A percentile compares a stretch with the other conserved stretches of the same genome.
Conservation (phyloP, 176 grass and related monocot species). For the Rhynchospora breviuscula region DNA sequence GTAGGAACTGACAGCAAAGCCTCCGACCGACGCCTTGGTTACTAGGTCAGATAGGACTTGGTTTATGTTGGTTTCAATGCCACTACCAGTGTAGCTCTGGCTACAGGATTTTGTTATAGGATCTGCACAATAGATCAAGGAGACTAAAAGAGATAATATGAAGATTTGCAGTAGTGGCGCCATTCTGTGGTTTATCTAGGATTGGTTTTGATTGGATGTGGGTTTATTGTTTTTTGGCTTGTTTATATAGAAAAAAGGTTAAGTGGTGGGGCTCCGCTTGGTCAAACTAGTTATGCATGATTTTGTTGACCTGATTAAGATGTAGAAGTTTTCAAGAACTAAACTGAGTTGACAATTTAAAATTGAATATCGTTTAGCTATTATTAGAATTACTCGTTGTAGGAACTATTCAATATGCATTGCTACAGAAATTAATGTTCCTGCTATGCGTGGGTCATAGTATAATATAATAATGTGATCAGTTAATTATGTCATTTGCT, state of each 20-base stretch:
- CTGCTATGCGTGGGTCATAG: neutral
- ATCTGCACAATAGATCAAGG: constrained; percentile 27
- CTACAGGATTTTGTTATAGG: constrained; percentile 40
- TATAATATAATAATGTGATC: neutral
- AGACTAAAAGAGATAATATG: constrained; percentile 25
- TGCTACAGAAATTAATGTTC: neutral
- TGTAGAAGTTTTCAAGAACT: neutral
- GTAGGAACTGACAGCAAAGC: constrained; percentile 36
- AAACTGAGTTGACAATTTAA: neutral
- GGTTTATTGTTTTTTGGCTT: neutral
- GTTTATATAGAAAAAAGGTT: constrained; percentile 7
- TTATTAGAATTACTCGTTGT: neutral
- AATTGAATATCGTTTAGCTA: neutral
- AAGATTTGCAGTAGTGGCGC: constrained; percentile 20
- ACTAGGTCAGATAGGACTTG: constrained; percentile 40
- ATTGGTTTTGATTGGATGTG: neutral
- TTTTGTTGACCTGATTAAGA: neutral
- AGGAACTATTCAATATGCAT: neutral
- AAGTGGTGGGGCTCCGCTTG: neutral
- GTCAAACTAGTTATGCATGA: neutral
- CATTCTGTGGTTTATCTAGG: constrained; percentile 34
- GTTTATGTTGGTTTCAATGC: constrained; percentile 40
- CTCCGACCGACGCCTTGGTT: constrained; percentile 26
- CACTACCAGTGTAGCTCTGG: constrained; percentile 23
- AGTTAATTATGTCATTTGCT: neutral